A percentile compares a stretch with the other conserved stretches of the same genome.
Conservation (phyloP, 495 filamentous ascomycete species). For the Penicillium coprophilum region DNA sequence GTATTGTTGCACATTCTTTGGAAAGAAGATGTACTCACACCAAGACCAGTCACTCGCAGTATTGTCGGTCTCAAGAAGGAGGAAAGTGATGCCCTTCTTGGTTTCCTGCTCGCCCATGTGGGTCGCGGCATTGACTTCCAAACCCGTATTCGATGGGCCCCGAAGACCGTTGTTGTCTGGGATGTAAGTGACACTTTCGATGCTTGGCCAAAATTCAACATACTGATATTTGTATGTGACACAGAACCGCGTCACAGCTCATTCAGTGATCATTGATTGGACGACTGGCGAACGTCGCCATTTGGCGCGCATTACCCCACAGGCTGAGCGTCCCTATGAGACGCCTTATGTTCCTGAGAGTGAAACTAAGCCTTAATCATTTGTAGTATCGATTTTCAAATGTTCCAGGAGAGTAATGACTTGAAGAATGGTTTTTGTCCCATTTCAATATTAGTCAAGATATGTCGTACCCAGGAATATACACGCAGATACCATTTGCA, state of each 20-base stretch:
- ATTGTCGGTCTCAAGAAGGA: slow-evolving; percentile 77
- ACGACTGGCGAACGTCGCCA: slow-evolving; percentile 69
- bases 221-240: slow-evolving; percentile 12
- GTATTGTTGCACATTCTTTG: slow-evolving; percentile 20
- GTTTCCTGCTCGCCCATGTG: slow-evolving; percentile 78
- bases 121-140: slow-evolving; percentile 75
- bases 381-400: no score
- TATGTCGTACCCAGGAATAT: no score
- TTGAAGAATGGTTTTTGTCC: no score
- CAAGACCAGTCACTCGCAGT: slow-evolving; percentile 58
- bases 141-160: slow-evolving; percentile 69
- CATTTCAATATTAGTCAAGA: no score
- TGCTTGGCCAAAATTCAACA: not conserved
- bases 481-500: no score
- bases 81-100: slow-evolving; percentile 72
- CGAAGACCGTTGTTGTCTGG: slow-evolving; percentile 78
- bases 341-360: slow-evolving; percentile 20
- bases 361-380: slow-evolving; percentile 4
- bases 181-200: slow-evolving; percentile 49
- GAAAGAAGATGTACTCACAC: slow-evolving; percentile 9
- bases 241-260: slow-evolving; percentile 72
- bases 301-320: slow-evolving; percentile 78
- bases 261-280: slow-evolving; percentile 81
- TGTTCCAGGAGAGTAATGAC: no score
- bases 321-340: slow-evolving; percentile 58